Percentiles rank a stretch among this genome's conserved stretches.
Evolutionary conservation across 108 stramenopile species (phyloP).

Genomic region (Nitzschia putrida): DNA sequence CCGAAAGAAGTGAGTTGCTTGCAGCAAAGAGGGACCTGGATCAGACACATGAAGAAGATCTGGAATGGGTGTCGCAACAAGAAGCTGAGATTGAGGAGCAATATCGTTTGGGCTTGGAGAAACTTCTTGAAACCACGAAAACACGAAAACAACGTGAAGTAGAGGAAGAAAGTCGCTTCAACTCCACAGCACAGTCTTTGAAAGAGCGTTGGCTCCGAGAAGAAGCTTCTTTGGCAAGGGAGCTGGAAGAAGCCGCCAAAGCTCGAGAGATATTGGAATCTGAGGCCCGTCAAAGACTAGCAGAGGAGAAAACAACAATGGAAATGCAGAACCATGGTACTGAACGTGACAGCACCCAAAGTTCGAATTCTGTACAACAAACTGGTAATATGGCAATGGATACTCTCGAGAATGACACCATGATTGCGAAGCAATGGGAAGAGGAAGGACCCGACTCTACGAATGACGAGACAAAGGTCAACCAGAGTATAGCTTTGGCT

Average conservation of each 20-base stretch:
- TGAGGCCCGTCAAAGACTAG: neutral
- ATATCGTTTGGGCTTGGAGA: constrained; percentile 1
- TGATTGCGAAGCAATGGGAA: no score
- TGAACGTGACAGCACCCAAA: no score
- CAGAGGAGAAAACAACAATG: no score
- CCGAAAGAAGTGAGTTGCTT: constrained; percentile 7
- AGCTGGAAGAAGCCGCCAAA: neutral
- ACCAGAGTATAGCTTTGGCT: no score
- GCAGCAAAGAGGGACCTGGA: constrained; percentile 8
- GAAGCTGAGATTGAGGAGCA: constrained; percentile 12
- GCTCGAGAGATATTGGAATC: neutral
- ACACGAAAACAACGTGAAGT: neutral
- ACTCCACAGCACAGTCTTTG: neutral
- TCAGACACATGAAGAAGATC: constrained; percentile 10
- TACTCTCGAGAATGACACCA: no score
- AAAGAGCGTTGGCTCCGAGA: constrained; percentile 16
- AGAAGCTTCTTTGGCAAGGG: constrained; percentile 11
- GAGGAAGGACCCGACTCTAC: no score
- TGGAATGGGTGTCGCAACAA: constrained; percentile 15
- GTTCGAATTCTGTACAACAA: no score
- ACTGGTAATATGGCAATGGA: no score
- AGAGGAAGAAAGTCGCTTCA: constrained; percentile 7
- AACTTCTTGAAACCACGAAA: neutral
- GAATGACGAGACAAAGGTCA: no score
- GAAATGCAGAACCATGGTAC: no score